These are phyloP conservation scores for Bocquillonia castaneifolia DNA, from an alignment of 441 rosid genomes.

Conservation along the genomic window DNA sequence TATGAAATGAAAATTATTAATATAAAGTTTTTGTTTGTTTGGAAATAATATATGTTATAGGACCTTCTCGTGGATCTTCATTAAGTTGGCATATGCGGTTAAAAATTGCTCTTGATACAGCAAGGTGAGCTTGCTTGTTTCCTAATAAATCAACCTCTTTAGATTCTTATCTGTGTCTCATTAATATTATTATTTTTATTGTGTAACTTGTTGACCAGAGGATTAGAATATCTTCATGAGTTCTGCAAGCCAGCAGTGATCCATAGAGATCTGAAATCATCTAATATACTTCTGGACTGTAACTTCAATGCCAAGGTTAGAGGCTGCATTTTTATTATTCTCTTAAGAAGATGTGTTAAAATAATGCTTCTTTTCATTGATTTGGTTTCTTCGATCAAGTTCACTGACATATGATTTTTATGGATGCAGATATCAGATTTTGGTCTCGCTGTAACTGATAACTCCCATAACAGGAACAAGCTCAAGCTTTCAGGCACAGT, in stretches of 20 bases:
- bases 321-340: neutral
- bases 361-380: conserved; percentile 15
- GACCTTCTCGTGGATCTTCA: conserved; percentile 63
- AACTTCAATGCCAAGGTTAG: conserved; percentile 86
- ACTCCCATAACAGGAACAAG: conserved; percentile 56
- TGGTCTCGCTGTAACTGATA: conserved; percentile 79
- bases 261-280: conserved; percentile 95
- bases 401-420: neutral
- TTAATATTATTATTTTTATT: conserved; percentile 6
- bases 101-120: conserved; percentile 82
- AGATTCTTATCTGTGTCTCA: conserved; percentile 1
- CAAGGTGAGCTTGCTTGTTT: conserved; percentile 52
- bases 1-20: neutral
- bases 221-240: conserved; percentile 86
- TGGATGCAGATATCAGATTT: conserved; percentile 82
- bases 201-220: conserved; percentile 45
- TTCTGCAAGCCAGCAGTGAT: conserved; percentile 83
- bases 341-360: conserved; percentile 2
- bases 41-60: conserved; percentile 30
- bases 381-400: conserved; percentile 11
- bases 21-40: neutral
- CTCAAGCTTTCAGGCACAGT: conserved; percentile 88
- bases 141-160: conserved; percentile 2
- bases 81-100: conserved; percentile 81
- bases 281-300: conserved; percentile 80